Conservation (phyloP, 1,284 basidiomycete genomes). For the Mycena citricolor region DNA sequence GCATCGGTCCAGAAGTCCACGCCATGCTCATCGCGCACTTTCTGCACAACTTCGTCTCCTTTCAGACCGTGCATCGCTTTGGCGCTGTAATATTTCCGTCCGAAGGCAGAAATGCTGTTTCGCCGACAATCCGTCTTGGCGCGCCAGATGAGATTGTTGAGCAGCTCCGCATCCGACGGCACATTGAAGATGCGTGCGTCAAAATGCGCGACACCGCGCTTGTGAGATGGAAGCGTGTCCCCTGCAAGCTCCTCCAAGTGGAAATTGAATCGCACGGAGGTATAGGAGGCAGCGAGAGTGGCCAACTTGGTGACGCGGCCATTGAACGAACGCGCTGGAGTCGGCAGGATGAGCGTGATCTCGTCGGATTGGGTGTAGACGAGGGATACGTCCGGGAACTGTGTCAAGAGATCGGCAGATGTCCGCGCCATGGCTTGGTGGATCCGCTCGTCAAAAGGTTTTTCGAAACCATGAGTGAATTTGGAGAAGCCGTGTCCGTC, state of each 20-base stretch:
- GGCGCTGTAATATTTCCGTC: constrained; percentile 12
- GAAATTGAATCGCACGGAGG: constrained; percentile 19
- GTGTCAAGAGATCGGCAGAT: constrained; percentile 10
- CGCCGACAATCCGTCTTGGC: constrained; percentile 19
- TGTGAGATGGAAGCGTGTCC: constrained; percentile 2
- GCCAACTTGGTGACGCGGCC: constrained; percentile 17
- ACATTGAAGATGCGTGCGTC: constrained; percentile 18
- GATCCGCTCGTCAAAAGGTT: constrained; percentile 19
- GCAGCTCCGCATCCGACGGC: constrained; percentile 9
- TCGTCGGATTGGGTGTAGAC: constrained; percentile 22
- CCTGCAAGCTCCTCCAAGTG: constrained; percentile 5
- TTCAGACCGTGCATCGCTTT: constrained; percentile 15
- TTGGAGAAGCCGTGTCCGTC: constrained; percentile 21
- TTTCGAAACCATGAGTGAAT: constrained; percentile 19
- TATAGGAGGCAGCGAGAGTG: constrained; percentile 15
- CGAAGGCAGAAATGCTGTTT: constrained; percentile 19
- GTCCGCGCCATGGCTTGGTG: constrained; percentile 17
- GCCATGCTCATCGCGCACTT: constrained; percentile 16
- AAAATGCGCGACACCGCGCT: constrained; percentile 18
- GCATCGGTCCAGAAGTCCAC: constrained; percentile 19
- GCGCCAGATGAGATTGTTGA: constrained; percentile 22
- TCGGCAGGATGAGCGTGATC: constrained; percentile 17
- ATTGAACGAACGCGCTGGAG: constrained; percentile 8
- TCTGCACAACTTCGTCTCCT: constrained; percentile 10
- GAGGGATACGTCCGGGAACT: constrained; percentile 18